Evolutionary conservation across 2,329 filamentous ascomycete genomes (phyloP), one percentile per base, ranked within the genome.

Genomic region (Colletotrichum tropicale): DNA sequence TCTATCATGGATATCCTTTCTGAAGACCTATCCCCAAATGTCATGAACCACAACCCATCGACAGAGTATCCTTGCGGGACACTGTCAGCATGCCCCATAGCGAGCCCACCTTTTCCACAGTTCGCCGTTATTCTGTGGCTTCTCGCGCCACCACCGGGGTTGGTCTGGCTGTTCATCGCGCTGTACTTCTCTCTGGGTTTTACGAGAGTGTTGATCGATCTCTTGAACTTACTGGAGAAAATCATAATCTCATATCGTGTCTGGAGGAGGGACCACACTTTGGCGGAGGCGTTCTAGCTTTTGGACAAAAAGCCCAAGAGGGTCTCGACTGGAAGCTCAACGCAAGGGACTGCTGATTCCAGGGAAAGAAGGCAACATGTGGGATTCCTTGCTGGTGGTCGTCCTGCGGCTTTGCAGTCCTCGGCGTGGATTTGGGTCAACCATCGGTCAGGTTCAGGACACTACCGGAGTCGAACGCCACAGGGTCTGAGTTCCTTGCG

Each of bases 401-500:
- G 38, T 4, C 38, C 18, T 2, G 38, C 1, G 18, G 9, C 18
- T 7, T n/a, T 7, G 18, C 5, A 21, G 38, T 48, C 3, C 9
- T n/a, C 38, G 1, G 18, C 9, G 18, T 2, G 1, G 10, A 0
- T 48, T 48, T n/a, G 0, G 6, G 38, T 48, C 18, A 21, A 48
- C 18, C 1, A 1, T 48, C 1, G 43, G 18, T 4, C 0, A 21
- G 10, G 9, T 48, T 21, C 10, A 48, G 43, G 10, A 48, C n/a
- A 48, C n/a, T 21, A 48, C 43, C 0, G 43, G 2, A 48, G 43
- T 48, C 0, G 4, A 48, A 48, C 18, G 18, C 18, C 43, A 10
- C 18, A 48, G 1, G 1, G 3, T 6, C 18, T 6, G 0, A 9
- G 1, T 12, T 48, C 1, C 6, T 48, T n/a, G 43, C n/a, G 2